These are phyloP conservation scores for Polyrhizophydium stewartii DNA, from an alignment of 371 early-diverging fungal genomes.

Conservation along the genomic window DNA sequence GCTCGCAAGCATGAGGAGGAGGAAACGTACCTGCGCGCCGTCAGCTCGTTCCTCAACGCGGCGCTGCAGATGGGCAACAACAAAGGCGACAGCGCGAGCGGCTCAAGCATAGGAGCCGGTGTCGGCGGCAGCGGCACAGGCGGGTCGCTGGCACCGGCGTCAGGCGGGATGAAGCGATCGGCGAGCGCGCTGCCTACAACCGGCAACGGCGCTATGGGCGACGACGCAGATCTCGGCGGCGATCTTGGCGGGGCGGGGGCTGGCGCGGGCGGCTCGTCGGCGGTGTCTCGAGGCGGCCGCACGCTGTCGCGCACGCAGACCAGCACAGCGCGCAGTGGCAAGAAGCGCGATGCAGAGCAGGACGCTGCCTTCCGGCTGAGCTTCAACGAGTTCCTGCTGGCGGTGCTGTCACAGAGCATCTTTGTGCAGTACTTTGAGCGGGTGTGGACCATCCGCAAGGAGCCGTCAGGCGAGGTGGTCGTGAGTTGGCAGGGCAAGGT, in stretches of 20 bases:
- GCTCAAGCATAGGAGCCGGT: neutral
- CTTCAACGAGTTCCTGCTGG: constrained; percentile 50
- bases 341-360: neutral
- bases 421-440: constrained; percentile 52
- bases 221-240: no score
- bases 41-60: constrained; percentile 44
- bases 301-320: neutral
- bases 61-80: constrained; percentile 44
- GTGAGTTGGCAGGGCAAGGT: neutral
- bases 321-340: neutral
- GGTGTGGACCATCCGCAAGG: constrained; percentile 21
- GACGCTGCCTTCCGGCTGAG: constrained; percentile 25
- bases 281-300: no score
- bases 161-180: neutral
- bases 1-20: constrained; percentile 21
- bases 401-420: constrained; percentile 43
- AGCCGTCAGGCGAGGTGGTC: neutral
- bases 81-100: constrained; percentile 22
- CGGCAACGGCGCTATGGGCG: no score
- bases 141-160: neutral
- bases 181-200: no score
- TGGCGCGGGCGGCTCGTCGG: neutral
- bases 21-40: constrained; percentile 43
- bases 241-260: neutral
- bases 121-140: constrained; percentile 2